Evolutionary conservation across 371 early-diverging fungal genomes (phyloP).

Genomic region (Rhizopus stolonifer): DNA sequence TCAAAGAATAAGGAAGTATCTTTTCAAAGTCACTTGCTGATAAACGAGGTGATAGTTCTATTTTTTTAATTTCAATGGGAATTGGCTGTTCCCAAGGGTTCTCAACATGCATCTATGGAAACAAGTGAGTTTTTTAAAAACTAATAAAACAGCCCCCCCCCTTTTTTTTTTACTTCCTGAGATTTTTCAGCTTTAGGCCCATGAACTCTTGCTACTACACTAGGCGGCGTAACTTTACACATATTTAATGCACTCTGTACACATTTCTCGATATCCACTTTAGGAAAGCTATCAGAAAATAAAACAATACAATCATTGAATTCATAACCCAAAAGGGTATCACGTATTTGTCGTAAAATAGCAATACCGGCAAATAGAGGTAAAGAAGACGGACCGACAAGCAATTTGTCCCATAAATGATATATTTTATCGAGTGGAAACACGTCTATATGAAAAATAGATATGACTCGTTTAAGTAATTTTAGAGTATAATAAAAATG

Average conservation of each 20-base stretch:
- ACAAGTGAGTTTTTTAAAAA: neutral
- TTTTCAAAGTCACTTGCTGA: conserved; percentile 49
- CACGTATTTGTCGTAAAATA: conserved; percentile 67
- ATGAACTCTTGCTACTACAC: conserved; percentile 31
- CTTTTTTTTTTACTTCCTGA: too few relatives aligned
- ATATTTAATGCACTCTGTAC: conserved; percentile 65
- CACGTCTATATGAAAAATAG: conserved; percentile 51
- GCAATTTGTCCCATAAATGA: conserved; percentile 76
- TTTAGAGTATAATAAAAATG: neutral
- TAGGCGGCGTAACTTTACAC: conserved; percentile 70
- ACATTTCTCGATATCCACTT: conserved; percentile 73
- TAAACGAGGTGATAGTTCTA: conserved; percentile 62
- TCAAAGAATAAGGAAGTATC: conserved; percentile 50
- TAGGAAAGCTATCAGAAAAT: conserved; percentile 68
- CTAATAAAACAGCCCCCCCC: neutral
- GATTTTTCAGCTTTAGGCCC: conserved; percentile 6
- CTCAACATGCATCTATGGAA: neutral
- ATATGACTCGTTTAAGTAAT: neutral
- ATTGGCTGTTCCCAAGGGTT: conserved; percentile 57
- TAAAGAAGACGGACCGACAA: conserved; percentile 65
- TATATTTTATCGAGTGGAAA: conserved; percentile 78
- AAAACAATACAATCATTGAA: conserved; percentile 67
- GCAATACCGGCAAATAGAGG: conserved; percentile 72
- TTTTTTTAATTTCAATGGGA: conserved; percentile 51
- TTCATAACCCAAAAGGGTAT: conserved; percentile 54